Base-by-base conservation (phyloP, 148 eudicot genomes). In the Dysphania ambrosioides region DNA sequence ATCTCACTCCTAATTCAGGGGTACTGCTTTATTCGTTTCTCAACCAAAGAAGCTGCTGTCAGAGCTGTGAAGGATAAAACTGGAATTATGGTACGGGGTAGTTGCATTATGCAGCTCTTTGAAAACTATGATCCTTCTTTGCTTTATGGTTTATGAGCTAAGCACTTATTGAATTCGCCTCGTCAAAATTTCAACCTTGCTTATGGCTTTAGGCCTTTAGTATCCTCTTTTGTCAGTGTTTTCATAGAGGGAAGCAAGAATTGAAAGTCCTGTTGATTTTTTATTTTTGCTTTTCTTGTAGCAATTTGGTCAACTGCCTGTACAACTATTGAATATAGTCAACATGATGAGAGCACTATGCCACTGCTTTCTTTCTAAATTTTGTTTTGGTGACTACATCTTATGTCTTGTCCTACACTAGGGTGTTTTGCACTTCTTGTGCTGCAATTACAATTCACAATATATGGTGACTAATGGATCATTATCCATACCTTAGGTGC, bases 51-150 rank as follows among this genome's bases (percentile, higher is more conserved):
- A 75, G 86, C 86, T 78, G 92, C 90, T 41, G 72, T 66, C 53
- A 84, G 78, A 82, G 92, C 96, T 83, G 58, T 88, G 61, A 90
- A 79, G 78, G 89, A 90, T 62, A 88, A 83, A 84, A 56, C 83
- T 78, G 96, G 85, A 70, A 35, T 59, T 40, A 59, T 70, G 88
- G 96, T 88, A 83, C 82, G 76, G 34, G 9, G 6, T 62, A 68
- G 36, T 61, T 65, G 34, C n/a, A 13, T 31, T 42, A 13, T 34
- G 1, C 3, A 12, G 26, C 47, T 21, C 29, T 23, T 64, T 74
- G 55, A 24, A 16, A 23, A 15, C n/a, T 35, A 74, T 32, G 61
- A 34, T 36, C 53, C 61, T 60, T 26, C 24, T 8, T 38, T 21
- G 24, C 41, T 32, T 64, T n/a, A 23, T 65, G 66, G 65, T 36